phyloP scores from a whole-genome alignment of 2,329 filamentous ascomycete species.

The Cercospora sojina region DNA sequence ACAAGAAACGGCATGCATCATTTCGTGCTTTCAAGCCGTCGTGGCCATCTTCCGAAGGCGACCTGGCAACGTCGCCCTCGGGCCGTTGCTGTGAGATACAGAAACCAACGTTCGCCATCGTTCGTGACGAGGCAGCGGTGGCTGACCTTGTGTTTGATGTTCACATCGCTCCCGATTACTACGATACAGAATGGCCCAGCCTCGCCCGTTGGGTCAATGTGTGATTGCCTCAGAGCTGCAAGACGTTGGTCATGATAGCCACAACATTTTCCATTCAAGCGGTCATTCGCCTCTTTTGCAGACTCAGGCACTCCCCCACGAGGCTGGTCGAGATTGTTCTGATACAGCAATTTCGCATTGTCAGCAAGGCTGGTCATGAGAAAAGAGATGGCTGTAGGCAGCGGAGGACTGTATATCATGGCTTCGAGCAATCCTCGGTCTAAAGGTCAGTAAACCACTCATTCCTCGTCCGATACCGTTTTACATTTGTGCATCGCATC shows the following conservation, averaged over 20 bases:
- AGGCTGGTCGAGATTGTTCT: slow-evolving; percentile 1
- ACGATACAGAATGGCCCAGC: neutral
- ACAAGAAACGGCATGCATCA: neutral
- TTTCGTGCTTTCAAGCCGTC: neutral
- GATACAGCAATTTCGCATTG: slow-evolving; percentile 1
- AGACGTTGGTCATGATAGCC: neutral
- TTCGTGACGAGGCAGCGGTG: neutral
- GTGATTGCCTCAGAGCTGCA: neutral
- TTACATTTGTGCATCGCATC: neutral
- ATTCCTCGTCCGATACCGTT: neutral
- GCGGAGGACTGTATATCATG: neutral
- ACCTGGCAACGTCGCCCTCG: neutral
- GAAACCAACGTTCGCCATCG: slow-evolving; percentile 1
- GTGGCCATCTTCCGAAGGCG: neutral
- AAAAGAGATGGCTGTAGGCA: slow-evolving; percentile 4
- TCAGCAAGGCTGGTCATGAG: neutral
- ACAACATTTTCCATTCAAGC: neutral
- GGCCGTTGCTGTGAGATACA: neutral
- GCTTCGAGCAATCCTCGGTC: neutral
- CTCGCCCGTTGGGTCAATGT: neutral
- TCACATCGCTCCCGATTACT: neutral
- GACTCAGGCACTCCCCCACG: neutral
- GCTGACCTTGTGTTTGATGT: neutral
- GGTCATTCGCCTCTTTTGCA: neutral
- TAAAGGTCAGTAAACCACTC: slow-evolving; percentile 4